Evolutionary conservation across 2,329 filamentous ascomycete genomes (phyloP), one percentile per base, ranked within the genome.

Genomic region (Nemania sp.): DNA sequence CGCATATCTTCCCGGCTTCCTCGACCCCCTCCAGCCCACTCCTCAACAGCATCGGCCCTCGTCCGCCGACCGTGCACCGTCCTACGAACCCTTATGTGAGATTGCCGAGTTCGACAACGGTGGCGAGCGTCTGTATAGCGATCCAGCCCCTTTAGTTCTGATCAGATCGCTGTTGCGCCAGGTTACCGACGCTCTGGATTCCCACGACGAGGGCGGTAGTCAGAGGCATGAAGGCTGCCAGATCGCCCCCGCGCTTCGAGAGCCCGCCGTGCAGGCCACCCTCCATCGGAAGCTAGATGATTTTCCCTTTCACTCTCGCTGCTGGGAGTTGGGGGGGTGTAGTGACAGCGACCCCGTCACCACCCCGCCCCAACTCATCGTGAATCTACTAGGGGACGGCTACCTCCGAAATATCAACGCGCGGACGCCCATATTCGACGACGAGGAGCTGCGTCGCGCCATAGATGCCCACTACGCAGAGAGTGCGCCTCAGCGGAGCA

Each of bases 101-200:
- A 65, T 51, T 10, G 40, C 62, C 18, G 48, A 61, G 11, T 18
- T 63, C 4, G 60, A 65, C 9, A 48, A 66, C 7, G 65, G 64
- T 9, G 60, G 66, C 9, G 62, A 65, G 43, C 63, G 65, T 5
- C 20, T 64, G 18, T 68, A 66, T 59, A 58, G 60, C 25, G 68
- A 66, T 53, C 66, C 65, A 9, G 65, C 67, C 5, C 57, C 65
- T 3, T 39, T 64, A 10, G 62, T 63, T 11, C 48, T 69, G 25
- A 54, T 67, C 10, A 60, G 59, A 18, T 60, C 65, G 3, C 18
- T 67, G 10, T 59, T 63, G 2, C 56, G 46, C 35, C 57, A 63
- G n/a, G 43, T 46, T 15, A 29, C 37, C 5, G 40, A 45, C 10
- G 34, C 34, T 35, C 17, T 59, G 32, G 46, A 46, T 18, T 34